Base-by-base conservation (phyloP, 2,329 filamentous ascomycete genomes). In the Nannizziopsis barbatae region DNA sequence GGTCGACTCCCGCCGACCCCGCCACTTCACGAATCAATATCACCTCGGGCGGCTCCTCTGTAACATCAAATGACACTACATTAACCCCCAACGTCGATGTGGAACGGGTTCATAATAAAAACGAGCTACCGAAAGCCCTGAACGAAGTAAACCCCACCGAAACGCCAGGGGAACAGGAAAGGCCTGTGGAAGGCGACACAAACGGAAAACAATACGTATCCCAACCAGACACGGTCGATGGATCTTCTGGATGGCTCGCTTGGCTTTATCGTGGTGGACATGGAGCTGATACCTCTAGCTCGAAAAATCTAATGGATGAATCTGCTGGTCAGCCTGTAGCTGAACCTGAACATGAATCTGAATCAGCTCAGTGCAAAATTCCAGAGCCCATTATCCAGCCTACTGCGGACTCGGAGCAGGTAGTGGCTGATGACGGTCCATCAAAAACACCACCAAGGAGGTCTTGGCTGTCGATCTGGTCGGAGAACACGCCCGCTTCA, bases 391-490 rank as follows among this genome's bases (percentile, higher is more conserved):
- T n/a, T 11, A 36, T 31, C 37, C 18, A 31, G 17, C 33, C 33
- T n/a, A 17, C 45, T 38, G 45, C 47, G 15, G 51, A 55, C 10
- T 42, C 50, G 40, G 51, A 54, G 14, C 45, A 45, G 38, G 50
- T 11, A 17, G 9, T 20, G 14, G 5, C 35, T 5, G 14, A 33
- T 2, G 9, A 9, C 11, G 32, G 9, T 15, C 33, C 35, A 4
- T 22, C 11, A 5, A 50, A 58, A 2, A 53, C 45, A 10, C 49
- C 63, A 22, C 61, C 63, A 35, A 71, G 66, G 49, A 61, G 66
- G 45, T 68, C 66, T 38, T 71, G 67, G 69, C 59, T 70, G 49
- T 67, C 70, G 50, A 67, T 71, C 62, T 70, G 64, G 68, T 62
- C 63, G 50, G 62, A 63, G 54, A 57, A 12, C 50, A 53, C 32